Evolutionary conservation across 352 stramenopile species (phyloP).

Genomic region (Pythium sp.): DNA sequence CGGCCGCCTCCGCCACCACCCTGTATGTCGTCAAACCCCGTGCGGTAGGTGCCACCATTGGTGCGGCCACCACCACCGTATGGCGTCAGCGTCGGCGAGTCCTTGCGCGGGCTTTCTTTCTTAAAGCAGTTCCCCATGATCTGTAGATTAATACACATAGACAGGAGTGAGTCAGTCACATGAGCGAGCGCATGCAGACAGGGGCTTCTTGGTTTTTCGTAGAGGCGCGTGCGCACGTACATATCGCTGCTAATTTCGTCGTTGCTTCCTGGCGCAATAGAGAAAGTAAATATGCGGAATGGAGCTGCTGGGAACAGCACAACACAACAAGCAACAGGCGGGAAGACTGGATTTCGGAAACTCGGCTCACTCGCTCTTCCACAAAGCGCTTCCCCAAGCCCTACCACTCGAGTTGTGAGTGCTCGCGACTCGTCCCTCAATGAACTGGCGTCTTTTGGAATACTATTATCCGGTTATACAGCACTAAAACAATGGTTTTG

Average conservation of each 20-base stretch:
- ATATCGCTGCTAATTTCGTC: not conserved
- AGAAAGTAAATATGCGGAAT: constrained; percentile 11
- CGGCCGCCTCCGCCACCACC: not conserved
- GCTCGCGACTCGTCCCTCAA: not conserved
- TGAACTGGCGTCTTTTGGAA: not conserved
- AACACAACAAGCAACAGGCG: not conserved
- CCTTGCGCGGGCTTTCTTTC: not conserved
- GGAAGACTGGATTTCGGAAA: constrained; percentile 8
- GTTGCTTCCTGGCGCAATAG: not conserved
- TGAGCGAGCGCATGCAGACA: not conserved
- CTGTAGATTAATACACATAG: not conserved
- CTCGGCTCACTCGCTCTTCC: not conserved
- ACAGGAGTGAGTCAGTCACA: not conserved
- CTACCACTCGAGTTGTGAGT: not conserved
- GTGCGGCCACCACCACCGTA: not conserved
- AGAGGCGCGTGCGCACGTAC: not conserved
- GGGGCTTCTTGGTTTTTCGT: too few species aligned
- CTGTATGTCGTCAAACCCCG: not conserved
- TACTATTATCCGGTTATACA: not conserved
- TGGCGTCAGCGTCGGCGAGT: constrained; percentile 16
- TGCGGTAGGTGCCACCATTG: constrained; percentile 1
- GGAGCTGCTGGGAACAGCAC: not conserved
- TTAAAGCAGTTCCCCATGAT: constrained; percentile 19
- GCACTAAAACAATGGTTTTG: not conserved
- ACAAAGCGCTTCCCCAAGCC: not conserved